phyloP scores from a whole-genome alignment of 73 alveolate species.

The Paramecium sonneborni region DNA sequence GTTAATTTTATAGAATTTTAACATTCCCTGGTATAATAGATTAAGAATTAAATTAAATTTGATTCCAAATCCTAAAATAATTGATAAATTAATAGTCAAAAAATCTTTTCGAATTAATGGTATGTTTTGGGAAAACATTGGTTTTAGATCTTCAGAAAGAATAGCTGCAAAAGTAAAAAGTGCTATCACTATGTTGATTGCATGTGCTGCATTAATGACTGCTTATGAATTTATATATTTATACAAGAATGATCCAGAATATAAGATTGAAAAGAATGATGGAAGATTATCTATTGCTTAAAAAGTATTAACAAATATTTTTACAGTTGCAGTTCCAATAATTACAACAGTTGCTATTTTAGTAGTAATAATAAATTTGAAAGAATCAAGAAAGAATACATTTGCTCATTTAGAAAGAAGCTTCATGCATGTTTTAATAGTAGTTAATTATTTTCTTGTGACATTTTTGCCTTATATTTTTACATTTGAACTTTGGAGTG shows the following conservation, averaged over 20 bases:
- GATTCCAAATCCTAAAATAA: neutral
- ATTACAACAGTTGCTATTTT: conserved; percentile 1
- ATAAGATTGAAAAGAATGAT: neutral
- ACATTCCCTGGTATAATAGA: neutral
- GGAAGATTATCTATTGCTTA: neutral
- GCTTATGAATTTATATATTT: conserved; percentile 36
- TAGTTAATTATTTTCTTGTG: neutral
- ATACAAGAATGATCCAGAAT: neutral
- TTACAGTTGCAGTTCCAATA: neutral
- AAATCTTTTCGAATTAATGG: neutral
- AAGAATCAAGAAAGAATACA: neutral
- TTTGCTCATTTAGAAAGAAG: conserved; percentile 20
- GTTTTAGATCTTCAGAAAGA: neutral
- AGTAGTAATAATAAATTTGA: neutral
- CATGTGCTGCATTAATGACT: conserved; percentile 4
- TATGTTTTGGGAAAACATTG: conserved; percentile 22
- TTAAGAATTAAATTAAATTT: neutral
- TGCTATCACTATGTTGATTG: neutral
- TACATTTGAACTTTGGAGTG: conserved; percentile 43
- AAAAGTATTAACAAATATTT: neutral
- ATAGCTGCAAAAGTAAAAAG: neutral
- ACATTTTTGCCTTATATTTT: conserved; percentile 29
- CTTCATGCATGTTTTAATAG: neutral
- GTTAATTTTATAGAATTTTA: neutral
- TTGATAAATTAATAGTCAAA: neutral